Percentiles rank a stretch among this genome's conserved stretches.
These are phyloP conservation scores for Thelephora terrestris DNA, from an alignment of 1,284 basidiomycete species.

Conservation along the genomic window DNA sequence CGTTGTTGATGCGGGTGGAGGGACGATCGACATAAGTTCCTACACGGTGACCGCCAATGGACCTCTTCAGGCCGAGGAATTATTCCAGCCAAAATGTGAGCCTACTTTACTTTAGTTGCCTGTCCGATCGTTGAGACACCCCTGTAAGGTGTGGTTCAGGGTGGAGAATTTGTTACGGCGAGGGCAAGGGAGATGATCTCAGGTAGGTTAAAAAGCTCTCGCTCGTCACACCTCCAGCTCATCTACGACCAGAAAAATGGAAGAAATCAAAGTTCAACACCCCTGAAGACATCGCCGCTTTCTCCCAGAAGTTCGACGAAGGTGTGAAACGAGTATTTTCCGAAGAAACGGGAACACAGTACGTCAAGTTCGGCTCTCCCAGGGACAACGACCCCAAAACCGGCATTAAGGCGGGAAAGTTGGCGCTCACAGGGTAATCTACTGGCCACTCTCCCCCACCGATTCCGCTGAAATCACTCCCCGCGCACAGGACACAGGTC, in stretches of 20 bases:
- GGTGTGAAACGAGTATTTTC: constrained; percentile 39
- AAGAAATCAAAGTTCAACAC: constrained; percentile 19
- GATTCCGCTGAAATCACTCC: constrained; percentile 20
- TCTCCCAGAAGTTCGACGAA: constrained; percentile 38
- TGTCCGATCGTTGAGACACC: constrained; percentile 50
- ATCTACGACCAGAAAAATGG: constrained; percentile 22
- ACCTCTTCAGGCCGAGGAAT: constrained; percentile 6
- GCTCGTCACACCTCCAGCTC: constrained; percentile 17
- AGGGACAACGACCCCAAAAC: constrained; percentile 33
- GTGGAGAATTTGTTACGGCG: too few relatives aligned
- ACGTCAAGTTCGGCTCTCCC: constrained; percentile 38
- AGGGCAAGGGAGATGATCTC: too few relatives aligned
- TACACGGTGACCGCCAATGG: constrained; percentile 4
- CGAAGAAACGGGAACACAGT: constrained; percentile 33
- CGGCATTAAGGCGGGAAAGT: constrained; percentile 37
- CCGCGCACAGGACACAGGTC: constrained; percentile 33
- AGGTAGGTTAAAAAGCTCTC: constrained; percentile 23
- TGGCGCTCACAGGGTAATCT: constrained; percentile 32
- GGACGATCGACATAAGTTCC: constrained; percentile 11
- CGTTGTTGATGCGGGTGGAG: constrained; percentile 20
- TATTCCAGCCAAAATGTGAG: constrained; percentile 28
- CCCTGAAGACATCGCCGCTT: constrained; percentile 30
- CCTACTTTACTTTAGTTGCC: constrained; percentile 44
- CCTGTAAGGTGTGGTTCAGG: constrained; percentile 29
- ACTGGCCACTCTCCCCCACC: constrained; percentile 11